Base-by-base conservation (phyloP, 352 stramenopile species). In the Phytophthora vignae region DNA sequence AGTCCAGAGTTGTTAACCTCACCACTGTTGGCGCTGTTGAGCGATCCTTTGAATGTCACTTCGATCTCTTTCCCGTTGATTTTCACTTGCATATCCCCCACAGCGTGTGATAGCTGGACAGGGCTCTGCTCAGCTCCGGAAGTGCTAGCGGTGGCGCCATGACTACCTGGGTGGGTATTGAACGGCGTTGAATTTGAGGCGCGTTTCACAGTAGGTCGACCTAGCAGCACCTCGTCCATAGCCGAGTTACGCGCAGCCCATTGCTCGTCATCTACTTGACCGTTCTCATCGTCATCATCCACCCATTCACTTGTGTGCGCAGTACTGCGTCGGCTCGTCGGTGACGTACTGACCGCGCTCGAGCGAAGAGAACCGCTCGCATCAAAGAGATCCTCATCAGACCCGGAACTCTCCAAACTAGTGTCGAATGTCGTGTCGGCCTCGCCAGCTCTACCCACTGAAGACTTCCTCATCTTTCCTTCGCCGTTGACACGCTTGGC, bases 41-140 rank as follows among this genome's bases (percentile, higher is more conserved):
- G 22, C 22, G 22, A 25, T 25, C 71, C 71, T 49, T 67, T 62
- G 19, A 78, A 78, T 4, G 67, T 76, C 15, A 78, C 33, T 15
- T 75, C 15, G 19, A 78, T 67, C 54, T 78, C 31, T n/a, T 60
- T 64, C 8, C 67, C 67, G 1, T 72, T 40, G 15, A 78, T 70
- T 54, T 71, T 71, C 17, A 78, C 60, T 44, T 78, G 36, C 60
- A 78, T 74, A 10, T 75, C 56, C 3, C 71, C 71, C 3, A 75
- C 67, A 22, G 67, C 71, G 21, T 65, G 71, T 0, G 71, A 66
- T 9, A 76, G 38, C 55, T 73, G 55, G 2, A 60, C 10, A 11
- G 70, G 22, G 14, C 71, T 72, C 12, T 72, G 29, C 11, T 64
- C 62, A 25, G 71, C 67, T 29, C 48, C 27, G 1, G 71, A 66